Base-by-base conservation (phyloP, 306 rosid species). In the Macrotyloma uniflorum region DNA sequence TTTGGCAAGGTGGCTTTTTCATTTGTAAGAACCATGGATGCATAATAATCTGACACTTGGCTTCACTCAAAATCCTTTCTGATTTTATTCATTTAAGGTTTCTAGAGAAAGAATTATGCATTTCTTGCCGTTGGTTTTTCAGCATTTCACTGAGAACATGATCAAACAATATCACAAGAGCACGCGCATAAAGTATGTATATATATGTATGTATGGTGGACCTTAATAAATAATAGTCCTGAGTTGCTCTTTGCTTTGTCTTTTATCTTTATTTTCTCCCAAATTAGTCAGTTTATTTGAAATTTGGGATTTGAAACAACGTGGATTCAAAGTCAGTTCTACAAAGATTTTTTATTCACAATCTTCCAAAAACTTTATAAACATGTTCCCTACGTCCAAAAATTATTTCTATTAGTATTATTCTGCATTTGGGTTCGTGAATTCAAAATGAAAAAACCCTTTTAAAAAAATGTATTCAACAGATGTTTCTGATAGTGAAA, bases 141-240 rank as follows among this genome's bases (percentile, higher is more conserved):
- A 55, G 81, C 77, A 49, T 82, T 75, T 75, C 54, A 62, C 76
- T 13, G 24, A 58, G 61, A 15, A 78, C 45, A 74, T 79, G 86
- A 76, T 79, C 74, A 33, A 55, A 47, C 50, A 51, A 58, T 68
- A 82, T 78, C 53, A 63, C 59, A 63, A 67, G 88, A 67, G 94
- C 94, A 90, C 66, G 94, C 94, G 86, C 81, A 84, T 88, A 92
- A 88, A 92, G 93, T 50, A 68, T n/a, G n/a, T 45, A 58, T 76
- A 53, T 53, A 55, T 18, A 33, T 57, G 50, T 61, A 63, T 76
- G 19, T 38, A 62, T 70, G 70, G 81, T 82, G 86, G 86, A 80
- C 88, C 87, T 46, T 73, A 86, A 72, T 36, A 50, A 76, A 79
- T 75, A 54, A 61, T 79, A 23, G 13, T 70, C 67, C 64, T 63